A percentile compares a stretch with the other conserved stretches of the same genome.
These are phyloP conservation scores for Fomitopsis serialis DNA, from an alignment of 768 basidiomycete species.

Conservation along the genomic window DNA sequence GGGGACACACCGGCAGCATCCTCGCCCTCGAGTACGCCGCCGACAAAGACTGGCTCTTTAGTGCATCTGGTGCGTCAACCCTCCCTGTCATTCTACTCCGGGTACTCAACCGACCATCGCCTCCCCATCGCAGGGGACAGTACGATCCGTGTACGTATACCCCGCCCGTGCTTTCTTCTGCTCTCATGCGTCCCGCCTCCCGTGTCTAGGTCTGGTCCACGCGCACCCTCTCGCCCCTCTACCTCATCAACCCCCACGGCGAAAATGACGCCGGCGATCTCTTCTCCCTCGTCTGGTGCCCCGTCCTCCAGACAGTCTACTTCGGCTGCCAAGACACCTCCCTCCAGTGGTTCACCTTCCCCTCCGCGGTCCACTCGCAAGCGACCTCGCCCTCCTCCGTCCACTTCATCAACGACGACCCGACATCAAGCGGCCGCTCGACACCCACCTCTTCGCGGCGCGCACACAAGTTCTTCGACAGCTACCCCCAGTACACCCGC, in stretches of 20 bases:
- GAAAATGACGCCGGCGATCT: constrained; percentile 84
- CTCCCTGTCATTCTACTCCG: not conserved
- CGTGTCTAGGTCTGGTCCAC: constrained; percentile 80
- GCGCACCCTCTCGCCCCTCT: constrained; percentile 54
- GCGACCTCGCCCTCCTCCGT: constrained; percentile 5
- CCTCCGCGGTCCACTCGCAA: not conserved
- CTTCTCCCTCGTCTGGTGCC: constrained; percentile 79
- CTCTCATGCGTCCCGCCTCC: constrained; percentile 2
- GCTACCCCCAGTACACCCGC: constrained; percentile 70
- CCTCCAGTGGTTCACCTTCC: constrained; percentile 81
- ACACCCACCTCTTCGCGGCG: constrained; percentile 31
- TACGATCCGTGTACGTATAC: constrained; percentile 64
- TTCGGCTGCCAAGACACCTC: constrained; percentile 93
- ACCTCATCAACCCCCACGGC: constrained; percentile 70
- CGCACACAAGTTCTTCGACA: constrained; percentile 90
- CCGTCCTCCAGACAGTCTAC: constrained; percentile 63
- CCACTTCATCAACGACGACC: constrained; percentile 8
- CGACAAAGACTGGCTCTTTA: constrained; percentile 82
- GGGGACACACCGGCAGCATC: constrained; percentile 82
- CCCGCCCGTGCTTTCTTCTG: not conserved
- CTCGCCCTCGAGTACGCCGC: constrained; percentile 72
- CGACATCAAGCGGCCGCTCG: constrained; percentile 22
- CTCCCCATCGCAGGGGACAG: constrained; percentile 62
- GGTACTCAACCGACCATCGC: not conserved
- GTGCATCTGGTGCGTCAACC: constrained; percentile 62